Conservation (phyloP, 2,329 filamentous ascomycete species). For the Blastomyces silverae region DNA sequence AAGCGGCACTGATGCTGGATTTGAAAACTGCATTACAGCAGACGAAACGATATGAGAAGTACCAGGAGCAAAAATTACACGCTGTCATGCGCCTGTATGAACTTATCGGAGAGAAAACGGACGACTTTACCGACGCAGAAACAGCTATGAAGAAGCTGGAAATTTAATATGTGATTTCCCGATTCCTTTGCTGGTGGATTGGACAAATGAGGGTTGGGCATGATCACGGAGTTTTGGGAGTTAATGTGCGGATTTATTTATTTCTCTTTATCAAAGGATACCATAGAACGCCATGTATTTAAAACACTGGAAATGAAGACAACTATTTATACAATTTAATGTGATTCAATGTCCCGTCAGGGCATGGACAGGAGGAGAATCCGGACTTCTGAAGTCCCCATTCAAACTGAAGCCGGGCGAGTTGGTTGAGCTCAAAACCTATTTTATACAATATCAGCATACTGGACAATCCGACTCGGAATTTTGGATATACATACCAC, state of each 20-base stretch:
- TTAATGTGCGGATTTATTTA: background rate
- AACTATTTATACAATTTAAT: slow-evolving; percentile 44
- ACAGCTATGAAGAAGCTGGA: slow-evolving; percentile 46
- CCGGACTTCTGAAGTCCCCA: slow-evolving; percentile 63
- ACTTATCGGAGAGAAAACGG: slow-evolving; percentile 53
- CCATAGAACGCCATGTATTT: slow-evolving; percentile 40
- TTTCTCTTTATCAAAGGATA: slow-evolving; percentile 31
- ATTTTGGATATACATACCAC: slow-evolving; percentile 45
- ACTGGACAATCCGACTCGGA: slow-evolving; percentile 29
- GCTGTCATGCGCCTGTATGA: slow-evolving; percentile 55
- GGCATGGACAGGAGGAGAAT: slow-evolving; percentile 50
- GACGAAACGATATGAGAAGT: slow-evolving; percentile 48
- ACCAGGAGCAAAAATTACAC: slow-evolving; percentile 42
- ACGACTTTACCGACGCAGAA: slow-evolving; percentile 44
- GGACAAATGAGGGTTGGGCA: slow-evolving; percentile 16
- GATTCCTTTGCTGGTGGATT: background rate
- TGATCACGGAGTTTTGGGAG: slow-evolving; percentile 11
- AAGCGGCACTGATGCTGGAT: slow-evolving; percentile 59
- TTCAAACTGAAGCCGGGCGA: slow-evolving; percentile 81
- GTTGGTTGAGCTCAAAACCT: slow-evolving; percentile 79
- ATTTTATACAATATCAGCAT: slow-evolving; percentile 53
- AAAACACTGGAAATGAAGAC: slow-evolving; percentile 28
- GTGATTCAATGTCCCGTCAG: slow-evolving; percentile 42
- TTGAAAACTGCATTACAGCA: slow-evolving; percentile 57
- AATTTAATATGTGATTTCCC: slow-evolving; percentile 23